These are phyloP conservation scores for Lecanicillium sp. DNA, from an alignment of 2,329 filamentous ascomycete genomes.

Conservation along the genomic window DNA sequence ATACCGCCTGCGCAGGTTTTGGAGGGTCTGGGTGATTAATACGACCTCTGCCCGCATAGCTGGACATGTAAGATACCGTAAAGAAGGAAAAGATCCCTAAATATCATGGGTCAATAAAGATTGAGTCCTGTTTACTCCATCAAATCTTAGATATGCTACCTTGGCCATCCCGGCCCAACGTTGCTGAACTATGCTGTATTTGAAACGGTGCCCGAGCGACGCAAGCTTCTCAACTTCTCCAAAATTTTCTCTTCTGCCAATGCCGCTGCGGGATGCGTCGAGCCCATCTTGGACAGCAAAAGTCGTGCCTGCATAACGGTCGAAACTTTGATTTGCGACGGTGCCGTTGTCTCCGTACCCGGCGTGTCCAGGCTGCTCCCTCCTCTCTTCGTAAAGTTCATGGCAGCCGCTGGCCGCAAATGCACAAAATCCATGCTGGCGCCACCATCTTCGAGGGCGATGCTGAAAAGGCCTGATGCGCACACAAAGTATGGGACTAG, in stretches of 20 bases:
- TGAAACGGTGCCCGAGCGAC: not conserved
- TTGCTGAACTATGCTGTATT: too few species aligned
- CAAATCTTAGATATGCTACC: too few species aligned
- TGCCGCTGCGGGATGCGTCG: not conserved
- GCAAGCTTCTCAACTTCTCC: not conserved
- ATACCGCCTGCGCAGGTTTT: not conserved
- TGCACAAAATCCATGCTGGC: not conserved
- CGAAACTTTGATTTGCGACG: conserved; percentile 5
- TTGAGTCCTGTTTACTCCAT: too few species aligned
- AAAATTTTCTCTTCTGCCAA: not conserved
- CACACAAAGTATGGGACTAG: conserved; percentile 16
- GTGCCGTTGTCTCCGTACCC: not conserved
- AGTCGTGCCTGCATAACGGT: conserved; percentile 8
- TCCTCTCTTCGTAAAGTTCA: not conserved
- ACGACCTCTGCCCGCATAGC: too few species aligned
- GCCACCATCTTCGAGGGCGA: conserved; percentile 5
- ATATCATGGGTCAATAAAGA: too few species aligned
- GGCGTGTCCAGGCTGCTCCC: too few species aligned
- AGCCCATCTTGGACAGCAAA: conserved; percentile 11
- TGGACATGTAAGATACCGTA: too few species aligned
- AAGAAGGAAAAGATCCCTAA: too few species aligned
- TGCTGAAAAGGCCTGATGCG: conserved; percentile 13
- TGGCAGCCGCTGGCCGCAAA: not conserved
- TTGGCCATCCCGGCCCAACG: too few species aligned
- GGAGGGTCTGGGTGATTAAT: not conserved